Conservation (phyloP, 2,329 filamentous ascomycete species). For the Diaporthe destruens region DNA sequence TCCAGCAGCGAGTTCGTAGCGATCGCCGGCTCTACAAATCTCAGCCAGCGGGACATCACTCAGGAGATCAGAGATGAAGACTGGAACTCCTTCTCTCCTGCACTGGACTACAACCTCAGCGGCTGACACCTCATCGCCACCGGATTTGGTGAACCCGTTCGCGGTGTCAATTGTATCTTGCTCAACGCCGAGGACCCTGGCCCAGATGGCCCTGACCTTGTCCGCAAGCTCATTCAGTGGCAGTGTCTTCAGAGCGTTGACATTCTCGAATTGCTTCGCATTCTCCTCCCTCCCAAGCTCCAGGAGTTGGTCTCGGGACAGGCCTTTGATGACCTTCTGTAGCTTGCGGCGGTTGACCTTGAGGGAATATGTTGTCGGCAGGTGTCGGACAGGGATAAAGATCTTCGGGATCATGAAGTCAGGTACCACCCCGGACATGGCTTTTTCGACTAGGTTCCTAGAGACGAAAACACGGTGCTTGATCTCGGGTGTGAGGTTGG, state of each 20-base stretch:
- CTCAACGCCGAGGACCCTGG: constrained; percentile 55
- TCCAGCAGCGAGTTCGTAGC: constrained; percentile 7
- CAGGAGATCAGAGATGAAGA: constrained; percentile 60
- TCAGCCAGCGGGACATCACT: constrained; percentile 58
- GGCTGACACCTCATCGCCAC: constrained; percentile 61
- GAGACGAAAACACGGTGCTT: constrained; percentile 59
- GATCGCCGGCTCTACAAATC: constrained; percentile 52
- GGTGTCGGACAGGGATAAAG: constrained; percentile 61
- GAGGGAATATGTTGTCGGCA: constrained; percentile 63
- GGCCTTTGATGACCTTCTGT: constrained; percentile 57
- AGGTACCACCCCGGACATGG: constrained; percentile 55
- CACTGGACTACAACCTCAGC: constrained; percentile 59
- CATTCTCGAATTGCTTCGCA: constrained; percentile 52
- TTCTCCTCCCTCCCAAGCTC: constrained; percentile 56
- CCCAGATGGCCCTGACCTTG: constrained; percentile 62
- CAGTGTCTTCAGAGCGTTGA: constrained; percentile 56
- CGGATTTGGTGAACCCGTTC: constrained; percentile 60
- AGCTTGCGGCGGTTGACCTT: constrained; percentile 64
- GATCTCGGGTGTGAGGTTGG: constrained; percentile 54
- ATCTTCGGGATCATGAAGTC: constrained; percentile 59
- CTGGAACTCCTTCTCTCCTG: constrained; percentile 55
- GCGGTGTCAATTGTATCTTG: constrained; percentile 56
- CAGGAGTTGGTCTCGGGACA: constrained; percentile 59
- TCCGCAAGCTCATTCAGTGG: constrained; percentile 63
- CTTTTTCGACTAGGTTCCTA: constrained; percentile 58